Evolutionary conservation across 2,329 filamentous ascomycete genomes (phyloP).

Genomic region (Mariannaea sp.): DNA sequence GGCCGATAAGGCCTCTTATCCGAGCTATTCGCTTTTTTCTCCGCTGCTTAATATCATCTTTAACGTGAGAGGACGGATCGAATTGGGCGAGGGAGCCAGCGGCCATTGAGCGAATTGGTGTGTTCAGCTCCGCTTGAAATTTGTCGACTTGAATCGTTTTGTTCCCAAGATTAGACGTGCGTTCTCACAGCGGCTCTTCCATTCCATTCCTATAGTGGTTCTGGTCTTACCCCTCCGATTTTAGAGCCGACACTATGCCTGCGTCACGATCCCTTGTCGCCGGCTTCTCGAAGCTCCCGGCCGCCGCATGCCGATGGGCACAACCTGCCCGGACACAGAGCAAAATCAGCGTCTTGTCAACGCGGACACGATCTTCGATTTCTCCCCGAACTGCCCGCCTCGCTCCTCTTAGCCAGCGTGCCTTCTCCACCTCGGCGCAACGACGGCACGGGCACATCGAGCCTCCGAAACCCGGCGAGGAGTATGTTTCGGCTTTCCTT

Average conservation of each 20-base stretch:
- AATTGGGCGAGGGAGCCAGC: slow-evolving; percentile 31
- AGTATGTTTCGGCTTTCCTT: slow-evolving; percentile 63
- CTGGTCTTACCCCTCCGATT: slow-evolving; percentile 3
- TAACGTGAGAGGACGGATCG: slow-evolving; percentile 40
- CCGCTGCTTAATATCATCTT: slow-evolving; percentile 39
- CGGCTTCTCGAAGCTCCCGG: slow-evolving; percentile 42
- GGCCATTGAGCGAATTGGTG: slow-evolving; percentile 39
- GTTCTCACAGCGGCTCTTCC: slow-evolving; percentile 9
- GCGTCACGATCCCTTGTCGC: slow-evolving; percentile 41
- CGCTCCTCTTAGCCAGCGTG: slow-evolving; percentile 43
- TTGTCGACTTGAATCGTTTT: slow-evolving; percentile 17
- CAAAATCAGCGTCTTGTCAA: slow-evolving; percentile 12
- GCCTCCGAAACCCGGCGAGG: slow-evolving; percentile 86
- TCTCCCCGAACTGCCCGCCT: slow-evolving; percentile 17
- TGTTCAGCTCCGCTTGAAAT: slow-evolving; percentile 20
- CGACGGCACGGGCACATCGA: slow-evolving; percentile 77
- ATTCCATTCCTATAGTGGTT: slow-evolving; percentile 1
- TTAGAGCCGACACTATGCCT: slow-evolving; percentile 39
- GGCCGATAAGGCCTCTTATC: slow-evolving; percentile 39
- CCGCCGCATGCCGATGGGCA: slow-evolving; percentile 38
- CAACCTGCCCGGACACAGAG: slow-evolving; percentile 33
- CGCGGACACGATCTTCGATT: slow-evolving; percentile 31
- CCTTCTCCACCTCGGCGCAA: slow-evolving; percentile 68
- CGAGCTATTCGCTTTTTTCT: slow-evolving; percentile 36
- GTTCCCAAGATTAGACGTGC: slow-evolving; percentile 4